Evolutionary conservation across 2,329 filamentous ascomycete species (phyloP).

Genomic region (Curvularia sp.): DNA sequence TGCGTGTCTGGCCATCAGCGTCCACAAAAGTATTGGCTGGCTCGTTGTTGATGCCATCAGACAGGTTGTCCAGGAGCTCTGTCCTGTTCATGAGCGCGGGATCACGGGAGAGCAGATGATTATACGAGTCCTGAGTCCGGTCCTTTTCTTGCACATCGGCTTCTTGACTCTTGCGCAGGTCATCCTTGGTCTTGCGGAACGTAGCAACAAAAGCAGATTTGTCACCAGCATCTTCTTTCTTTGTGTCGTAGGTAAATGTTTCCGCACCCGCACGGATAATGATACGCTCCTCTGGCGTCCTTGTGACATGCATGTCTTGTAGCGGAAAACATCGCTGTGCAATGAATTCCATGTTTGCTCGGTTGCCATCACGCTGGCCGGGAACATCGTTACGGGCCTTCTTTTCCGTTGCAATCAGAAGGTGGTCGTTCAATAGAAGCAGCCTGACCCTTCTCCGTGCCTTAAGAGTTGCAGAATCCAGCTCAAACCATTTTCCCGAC

Average conservation of each 20-base stretch:
- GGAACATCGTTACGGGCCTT: slow-evolving; percentile 79
- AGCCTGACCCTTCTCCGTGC: slow-evolving; percentile 87
- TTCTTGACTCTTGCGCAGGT: slow-evolving; percentile 83
- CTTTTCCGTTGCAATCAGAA: slow-evolving; percentile 93
- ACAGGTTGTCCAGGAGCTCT: slow-evolving; percentile 78
- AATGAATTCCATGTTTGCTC: slow-evolving; percentile 70
- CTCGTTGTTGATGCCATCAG: slow-evolving; percentile 73
- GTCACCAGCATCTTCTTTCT: slow-evolving; percentile 78
- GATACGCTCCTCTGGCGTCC: slow-evolving; percentile 71
- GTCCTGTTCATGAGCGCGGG: slow-evolving; percentile 79
- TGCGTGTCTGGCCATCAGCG: slow-evolving; percentile 95
- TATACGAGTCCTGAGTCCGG: slow-evolving; percentile 82
- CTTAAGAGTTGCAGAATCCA: slow-evolving; percentile 98
- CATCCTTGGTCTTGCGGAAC: slow-evolving; percentile 90
- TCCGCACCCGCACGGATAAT: slow-evolving; percentile 89
- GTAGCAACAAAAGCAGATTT: slow-evolving; percentile 85
- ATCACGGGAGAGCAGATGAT: slow-evolving; percentile 82
- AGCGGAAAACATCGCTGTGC: slow-evolving; percentile 95
- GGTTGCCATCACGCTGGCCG: slow-evolving; percentile 53
- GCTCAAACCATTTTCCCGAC: slow-evolving; percentile 90
- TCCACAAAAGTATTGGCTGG: slow-evolving; percentile 80
- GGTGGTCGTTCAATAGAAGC: slow-evolving; percentile 91
- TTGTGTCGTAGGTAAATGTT: slow-evolving; percentile 92
- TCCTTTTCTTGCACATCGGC: slow-evolving; percentile 88
- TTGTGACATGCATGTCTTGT: slow-evolving; percentile 89